Evolutionary conservation across 2,329 filamentous ascomycete species (phyloP).

Genomic region (Periconia macrospinosa): DNA sequence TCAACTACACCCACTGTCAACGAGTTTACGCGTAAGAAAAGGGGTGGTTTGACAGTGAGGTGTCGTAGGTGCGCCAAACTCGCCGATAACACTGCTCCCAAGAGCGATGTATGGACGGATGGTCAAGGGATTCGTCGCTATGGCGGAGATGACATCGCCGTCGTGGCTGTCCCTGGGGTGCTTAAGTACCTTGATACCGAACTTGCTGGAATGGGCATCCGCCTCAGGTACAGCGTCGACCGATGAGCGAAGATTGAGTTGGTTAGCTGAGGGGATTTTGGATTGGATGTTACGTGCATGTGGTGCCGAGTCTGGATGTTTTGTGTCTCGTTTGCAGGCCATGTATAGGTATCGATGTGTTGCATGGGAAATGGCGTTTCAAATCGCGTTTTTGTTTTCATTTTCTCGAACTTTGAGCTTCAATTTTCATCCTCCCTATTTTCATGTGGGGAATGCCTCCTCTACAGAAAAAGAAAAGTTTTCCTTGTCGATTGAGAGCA

Average conservation of each 20-base stretch:
- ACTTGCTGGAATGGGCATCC: conserved; percentile 92
- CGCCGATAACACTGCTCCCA: conserved; percentile 53
- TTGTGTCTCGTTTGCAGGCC: too few species aligned
- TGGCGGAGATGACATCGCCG: conserved; percentile 86
- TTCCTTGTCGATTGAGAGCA: too few species aligned
- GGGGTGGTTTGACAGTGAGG: conserved; percentile 68
- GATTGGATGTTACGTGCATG: not conserved
- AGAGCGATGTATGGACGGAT: conserved; percentile 84
- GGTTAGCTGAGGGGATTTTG: not conserved
- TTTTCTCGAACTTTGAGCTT: too few species aligned
- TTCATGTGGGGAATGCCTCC: too few species aligned
- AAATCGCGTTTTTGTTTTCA: too few species aligned
- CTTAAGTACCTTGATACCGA: conserved; percentile 94
- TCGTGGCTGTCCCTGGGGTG: conserved; percentile 90
- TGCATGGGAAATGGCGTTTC: not conserved
- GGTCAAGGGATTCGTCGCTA: conserved; percentile 80
- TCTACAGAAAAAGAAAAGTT: too few species aligned
- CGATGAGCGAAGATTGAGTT: conserved; percentile 32
- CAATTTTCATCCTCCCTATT: too few species aligned
- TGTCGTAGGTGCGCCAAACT: conserved; percentile 76
- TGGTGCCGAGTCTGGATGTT: not conserved
- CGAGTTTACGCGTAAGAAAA: conserved; percentile 60
- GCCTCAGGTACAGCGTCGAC: conserved; percentile 85
- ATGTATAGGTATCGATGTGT: too few species aligned
- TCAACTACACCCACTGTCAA: conserved; percentile 77